Conservation (phyloP, 768 basidiomycete species). For the Hygrophoropsis aurantiaca region DNA sequence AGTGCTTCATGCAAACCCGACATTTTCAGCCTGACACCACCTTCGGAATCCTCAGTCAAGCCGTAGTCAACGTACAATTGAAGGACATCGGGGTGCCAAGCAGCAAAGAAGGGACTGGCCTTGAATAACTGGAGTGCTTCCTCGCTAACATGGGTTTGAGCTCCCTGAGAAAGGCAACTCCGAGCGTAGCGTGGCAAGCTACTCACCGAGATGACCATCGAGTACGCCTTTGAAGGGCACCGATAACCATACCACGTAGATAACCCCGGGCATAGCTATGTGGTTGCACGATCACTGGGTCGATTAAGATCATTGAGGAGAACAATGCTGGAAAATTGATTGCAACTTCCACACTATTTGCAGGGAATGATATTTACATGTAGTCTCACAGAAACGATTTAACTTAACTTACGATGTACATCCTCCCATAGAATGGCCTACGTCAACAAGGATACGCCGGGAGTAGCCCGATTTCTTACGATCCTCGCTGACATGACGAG, state of each 20-base stretch:
- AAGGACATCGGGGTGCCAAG: constrained; percentile 69
- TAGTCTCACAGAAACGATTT: background rate
- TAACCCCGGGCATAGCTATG: background rate
- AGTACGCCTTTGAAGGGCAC: constrained; percentile 58
- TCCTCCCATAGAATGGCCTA: constrained; percentile 88
- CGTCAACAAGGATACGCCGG: constrained; percentile 55
- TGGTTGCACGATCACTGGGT: constrained; percentile 63
- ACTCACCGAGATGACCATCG: constrained; percentile 63
- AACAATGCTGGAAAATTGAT: constrained; percentile 65
- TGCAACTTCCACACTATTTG: constrained; percentile 60
- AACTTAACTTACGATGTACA: constrained; percentile 59
- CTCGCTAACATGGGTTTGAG: constrained; percentile 38
- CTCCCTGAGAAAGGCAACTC: background rate
- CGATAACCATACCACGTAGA: constrained; percentile 21
- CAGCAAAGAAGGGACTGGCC: constrained; percentile 62
- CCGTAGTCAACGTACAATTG: constrained; percentile 61
- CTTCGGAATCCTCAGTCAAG: constrained; percentile 33
- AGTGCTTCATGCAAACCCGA: constrained; percentile 62
- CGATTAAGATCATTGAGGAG: constrained; percentile 69
- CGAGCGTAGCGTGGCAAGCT: background rate
- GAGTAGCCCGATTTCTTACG: constrained; percentile 50
- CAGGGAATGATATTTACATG: background rate
- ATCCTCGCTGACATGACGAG: constrained; percentile 36
- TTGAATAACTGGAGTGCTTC: constrained; percentile 54
- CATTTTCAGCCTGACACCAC: constrained; percentile 62